Evolutionary conservation across 106 monocot genomes (phyloP).

Genomic region (Triglochin maritima): DNA sequence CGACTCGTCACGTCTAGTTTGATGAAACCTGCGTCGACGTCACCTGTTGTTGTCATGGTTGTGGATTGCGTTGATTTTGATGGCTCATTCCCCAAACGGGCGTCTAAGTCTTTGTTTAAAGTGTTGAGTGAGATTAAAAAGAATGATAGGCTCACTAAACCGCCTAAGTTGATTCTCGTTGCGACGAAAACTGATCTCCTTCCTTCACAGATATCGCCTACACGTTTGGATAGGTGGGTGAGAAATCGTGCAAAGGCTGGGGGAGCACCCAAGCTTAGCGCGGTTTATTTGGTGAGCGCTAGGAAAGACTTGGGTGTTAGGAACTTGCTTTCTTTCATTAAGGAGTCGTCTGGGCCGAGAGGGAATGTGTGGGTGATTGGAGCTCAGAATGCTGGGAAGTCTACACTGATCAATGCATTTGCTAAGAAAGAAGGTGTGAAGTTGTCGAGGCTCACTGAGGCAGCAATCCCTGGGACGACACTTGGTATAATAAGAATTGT

Average conservation of each 20-base stretch:
- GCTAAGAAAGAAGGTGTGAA: conserved; percentile 73
- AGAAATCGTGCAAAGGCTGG: conserved; percentile 62
- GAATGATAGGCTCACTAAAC: conserved; percentile 26
- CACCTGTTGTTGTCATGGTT: conserved; percentile 80
- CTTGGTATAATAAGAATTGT: conserved; percentile 74
- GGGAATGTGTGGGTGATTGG: conserved; percentile 97
- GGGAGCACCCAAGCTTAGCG: conserved; percentile 77
- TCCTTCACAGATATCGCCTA: conserved; percentile 74
- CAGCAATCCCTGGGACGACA: conserved; percentile 90
- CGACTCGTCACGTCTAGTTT: conserved; percentile 51
- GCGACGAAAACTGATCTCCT: conserved; percentile 89
- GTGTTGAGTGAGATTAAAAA: conserved; percentile 47
- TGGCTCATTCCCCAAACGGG: conserved; percentile 90
- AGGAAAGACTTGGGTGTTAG: conserved; percentile 76
- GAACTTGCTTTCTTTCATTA: conserved; percentile 74
- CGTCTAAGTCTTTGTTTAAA: conserved; percentile 81
- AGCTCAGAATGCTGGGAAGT: conserved; percentile 98
- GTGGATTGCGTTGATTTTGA: conserved; percentile 91
- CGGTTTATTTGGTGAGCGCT: conserved; percentile 70
- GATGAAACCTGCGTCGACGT: conserved; percentile 44
- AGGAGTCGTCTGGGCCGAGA: conserved; percentile 70
- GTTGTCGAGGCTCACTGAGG: conserved; percentile 67
- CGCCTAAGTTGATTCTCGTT: conserved; percentile 75
- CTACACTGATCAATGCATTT: conserved; percentile 83
- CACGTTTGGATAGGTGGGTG: conserved; percentile 87